Evolutionary conservation across 352 stramenopile species (phyloP).

Genomic region (Peronospora tabacina): DNA sequence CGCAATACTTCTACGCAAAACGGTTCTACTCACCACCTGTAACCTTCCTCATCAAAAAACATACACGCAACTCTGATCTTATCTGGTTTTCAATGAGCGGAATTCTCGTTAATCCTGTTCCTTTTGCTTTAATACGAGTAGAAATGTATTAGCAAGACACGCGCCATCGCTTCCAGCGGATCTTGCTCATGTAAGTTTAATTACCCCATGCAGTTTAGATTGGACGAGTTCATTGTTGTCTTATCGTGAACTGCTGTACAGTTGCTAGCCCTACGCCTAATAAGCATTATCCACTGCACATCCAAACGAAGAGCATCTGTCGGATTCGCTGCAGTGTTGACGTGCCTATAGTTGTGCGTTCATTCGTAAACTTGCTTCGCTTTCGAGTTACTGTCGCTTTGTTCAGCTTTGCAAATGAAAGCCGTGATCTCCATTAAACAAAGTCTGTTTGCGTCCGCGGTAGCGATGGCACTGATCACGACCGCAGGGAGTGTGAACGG

Average conservation of each 20-base stretch:
- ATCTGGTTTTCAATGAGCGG: not conserved
- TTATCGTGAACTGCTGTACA: not conserved
- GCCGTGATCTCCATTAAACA: slow-evolving; percentile 25
- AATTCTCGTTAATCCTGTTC: not conserved
- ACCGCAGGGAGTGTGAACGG: slow-evolving; percentile 10
- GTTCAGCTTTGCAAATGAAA: slow-evolving; percentile 10
- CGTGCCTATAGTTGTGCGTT: slow-evolving; percentile 1
- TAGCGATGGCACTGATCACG: slow-evolving; percentile 19
- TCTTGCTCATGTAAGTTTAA: not conserved
- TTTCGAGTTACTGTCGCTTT: slow-evolving; percentile 7
- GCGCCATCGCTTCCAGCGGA: not conserved
- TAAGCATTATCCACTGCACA: slow-evolving; percentile 1
- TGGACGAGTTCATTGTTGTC: not conserved
- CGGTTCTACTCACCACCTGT: not conserved
- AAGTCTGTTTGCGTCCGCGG: slow-evolving; percentile 21
- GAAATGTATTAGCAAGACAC: not conserved
- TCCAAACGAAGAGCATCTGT: no score
- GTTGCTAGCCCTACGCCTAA: not conserved
- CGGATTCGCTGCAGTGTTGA: not conserved
- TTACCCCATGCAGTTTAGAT: not conserved
- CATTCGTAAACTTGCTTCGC: slow-evolving; percentile 25
- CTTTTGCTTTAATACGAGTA: not conserved
- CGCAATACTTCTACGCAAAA: not conserved
- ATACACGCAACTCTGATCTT: no score
- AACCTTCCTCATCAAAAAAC: not conserved